Conservation (phyloP, 2,329 filamentous ascomycete species). For the Claviceps monticola region DNA sequence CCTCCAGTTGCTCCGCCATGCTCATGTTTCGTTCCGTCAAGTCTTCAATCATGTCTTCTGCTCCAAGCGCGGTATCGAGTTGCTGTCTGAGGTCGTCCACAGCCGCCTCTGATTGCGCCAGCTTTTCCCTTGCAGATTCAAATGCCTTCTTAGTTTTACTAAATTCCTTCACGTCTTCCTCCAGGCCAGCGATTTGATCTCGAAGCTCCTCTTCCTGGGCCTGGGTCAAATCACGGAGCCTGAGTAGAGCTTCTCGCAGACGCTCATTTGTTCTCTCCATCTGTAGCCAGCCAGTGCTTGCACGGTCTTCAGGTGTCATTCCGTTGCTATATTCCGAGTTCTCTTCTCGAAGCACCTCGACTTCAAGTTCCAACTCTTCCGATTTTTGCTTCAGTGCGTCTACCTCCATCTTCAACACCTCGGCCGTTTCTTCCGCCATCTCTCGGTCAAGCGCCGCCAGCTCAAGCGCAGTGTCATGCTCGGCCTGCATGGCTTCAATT, state of each 20-base stretch:
- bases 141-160: slow-evolving; percentile 54
- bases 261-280: slow-evolving; percentile 85
- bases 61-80: slow-evolving; percentile 73
- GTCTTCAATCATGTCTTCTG: slow-evolving; percentile 89
- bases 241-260: slow-evolving; percentile 69
- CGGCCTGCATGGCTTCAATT: slow-evolving; percentile 58
- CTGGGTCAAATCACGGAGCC: slow-evolving; percentile 74
- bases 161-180: slow-evolving; percentile 59
- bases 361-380: slow-evolving; percentile 77
- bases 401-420: slow-evolving; percentile 67
- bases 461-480: slow-evolving; percentile 76
- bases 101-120: slow-evolving; percentile 57
- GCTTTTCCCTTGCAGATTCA: slow-evolving; percentile 55
- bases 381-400: slow-evolving; percentile 60
- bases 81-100: slow-evolving; percentile 83
- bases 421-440: slow-evolving; percentile 89
- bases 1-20: slow-evolving; percentile 69
- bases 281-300: slow-evolving; percentile 77
- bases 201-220: slow-evolving; percentile 71
- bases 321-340: slow-evolving; percentile 72
- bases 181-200: slow-evolving; percentile 58
- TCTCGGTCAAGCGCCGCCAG: slow-evolving; percentile 81
- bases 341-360: slow-evolving; percentile 77
- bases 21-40: slow-evolving; percentile 77
- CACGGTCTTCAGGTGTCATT: slow-evolving; percentile 77